Conservation (phyloP, 176 grass and related monocot genomes). For the Hordeum vulgare region DNA sequence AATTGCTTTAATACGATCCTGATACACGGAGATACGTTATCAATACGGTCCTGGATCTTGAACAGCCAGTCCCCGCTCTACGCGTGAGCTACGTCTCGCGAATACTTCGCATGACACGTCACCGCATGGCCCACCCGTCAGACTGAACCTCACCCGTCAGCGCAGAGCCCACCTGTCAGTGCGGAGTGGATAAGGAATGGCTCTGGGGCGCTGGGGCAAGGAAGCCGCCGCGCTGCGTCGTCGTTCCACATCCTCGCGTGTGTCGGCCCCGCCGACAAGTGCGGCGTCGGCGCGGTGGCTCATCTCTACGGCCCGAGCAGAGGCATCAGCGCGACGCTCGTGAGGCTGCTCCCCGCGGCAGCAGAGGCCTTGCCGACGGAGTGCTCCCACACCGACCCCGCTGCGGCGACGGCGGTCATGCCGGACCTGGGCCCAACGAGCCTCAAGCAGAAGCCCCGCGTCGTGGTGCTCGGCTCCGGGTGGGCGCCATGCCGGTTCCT, state of each 20-base stretch:
- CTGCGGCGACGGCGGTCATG: background rate
- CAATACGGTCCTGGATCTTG: too few relatives aligned
- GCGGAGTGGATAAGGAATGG: too few relatives aligned
- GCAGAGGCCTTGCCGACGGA: conserved; percentile 7
- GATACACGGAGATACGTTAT: too few relatives aligned
- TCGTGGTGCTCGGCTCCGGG: conserved; percentile 82
- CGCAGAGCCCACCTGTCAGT: too few relatives aligned
- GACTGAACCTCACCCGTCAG: too few relatives aligned
- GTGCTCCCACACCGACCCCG: conserved; percentile 5
- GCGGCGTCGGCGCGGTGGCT: background rate
- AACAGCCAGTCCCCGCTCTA: too few relatives aligned
- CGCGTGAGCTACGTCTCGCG: too few relatives aligned
- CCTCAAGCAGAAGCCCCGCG: conserved; percentile 55
- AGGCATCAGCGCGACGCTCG: conserved; percentile 34
- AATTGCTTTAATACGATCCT: too few relatives aligned
- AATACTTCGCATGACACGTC: too few relatives aligned
- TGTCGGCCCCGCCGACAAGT: background rate
- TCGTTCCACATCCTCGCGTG: conserved; percentile 21
- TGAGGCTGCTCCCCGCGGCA: conserved; percentile 13
- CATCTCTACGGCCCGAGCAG: background rate
- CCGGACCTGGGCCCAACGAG: conserved; percentile 53
- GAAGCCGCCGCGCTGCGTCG: background rate
- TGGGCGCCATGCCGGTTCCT: conserved; percentile 87
- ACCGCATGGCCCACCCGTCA: too few relatives aligned
- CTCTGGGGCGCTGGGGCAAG: background rate